Base-by-base conservation (phyloP, 768 basidiomycete genomes). In the Mycena epipterygia region DNA sequence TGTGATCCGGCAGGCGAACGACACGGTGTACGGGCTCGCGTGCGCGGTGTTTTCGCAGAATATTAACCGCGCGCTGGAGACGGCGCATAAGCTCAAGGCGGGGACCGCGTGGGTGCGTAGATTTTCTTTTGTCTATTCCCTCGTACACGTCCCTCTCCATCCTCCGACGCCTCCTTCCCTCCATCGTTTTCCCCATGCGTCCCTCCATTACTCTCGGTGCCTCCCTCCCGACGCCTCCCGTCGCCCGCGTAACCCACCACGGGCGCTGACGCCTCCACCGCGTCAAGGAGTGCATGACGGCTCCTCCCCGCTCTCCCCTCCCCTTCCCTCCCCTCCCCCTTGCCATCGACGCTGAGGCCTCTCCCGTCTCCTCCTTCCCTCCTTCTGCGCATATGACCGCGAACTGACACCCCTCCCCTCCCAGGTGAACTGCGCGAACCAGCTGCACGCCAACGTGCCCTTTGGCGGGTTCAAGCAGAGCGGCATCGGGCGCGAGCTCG, bases 11-110 rank as follows among this genome's bases (percentile, higher is more conserved):
- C 83, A 86, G 77, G 95, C 93, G 46, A 97, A 96, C 82, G 89
- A 95, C 77, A 90, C 91, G 0, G 72, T 84, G 57, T 95, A 95
- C 81, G 95, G 95, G 46, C 87, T 96, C 32, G 94, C 93, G 9
- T 89, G 91, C 2, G 90, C 92, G 11, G 88, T 96, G 64, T 94
- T 94, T 84, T 88, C 92, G 52, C 82, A 86, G 75, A 85, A 95
- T 82, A 79, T 93, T 78, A 88, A 83, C 59, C 85, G 91, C 37
- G 94, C 91, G 2, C 81, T 95, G 65, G 79, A 81, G 59, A 87
- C 90, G 16, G 90, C 93, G 30, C 87, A 92, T 79, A 82, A 80
- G 67, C 81, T 96, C 66, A 87, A 91, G 72, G 90, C 92, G 5
- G 92, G 93, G 37, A 91, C 90, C 13, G 83, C 84, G 21, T 93